phyloP scores from a whole-genome alignment of 768 basidiomycete species.

The Naematelia aurantialba region DNA sequence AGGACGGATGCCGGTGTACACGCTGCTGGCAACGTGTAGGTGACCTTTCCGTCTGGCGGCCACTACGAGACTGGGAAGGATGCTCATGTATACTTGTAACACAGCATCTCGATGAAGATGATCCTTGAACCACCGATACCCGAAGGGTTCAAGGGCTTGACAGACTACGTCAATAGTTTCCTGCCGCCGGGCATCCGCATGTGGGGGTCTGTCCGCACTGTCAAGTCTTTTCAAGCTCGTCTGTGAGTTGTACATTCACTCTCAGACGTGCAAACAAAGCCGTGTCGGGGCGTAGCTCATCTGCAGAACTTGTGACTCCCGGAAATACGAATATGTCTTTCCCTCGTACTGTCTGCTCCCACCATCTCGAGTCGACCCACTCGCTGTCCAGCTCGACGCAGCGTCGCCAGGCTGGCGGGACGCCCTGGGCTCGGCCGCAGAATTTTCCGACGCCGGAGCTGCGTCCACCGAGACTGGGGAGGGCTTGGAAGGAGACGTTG shows the following conservation, averaged over 20 bases:
- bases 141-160: slow-evolving; percentile 55
- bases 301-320: slow-evolving; percentile 84
- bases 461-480: slow-evolving; percentile 4
- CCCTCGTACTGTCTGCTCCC: slow-evolving; percentile 90
- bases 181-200: slow-evolving; percentile 87
- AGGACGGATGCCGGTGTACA: slow-evolving; percentile 97
- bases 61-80: too few species aligned
- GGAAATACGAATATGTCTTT: slow-evolving; percentile 96
- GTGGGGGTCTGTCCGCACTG: slow-evolving; percentile 74
- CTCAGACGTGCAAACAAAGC: too few species aligned
- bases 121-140: slow-evolving; percentile 65
- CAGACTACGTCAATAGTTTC: slow-evolving; percentile 71
- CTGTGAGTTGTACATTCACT: slow-evolving; percentile 42
- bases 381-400: slow-evolving; percentile 50
- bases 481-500: slow-evolving; percentile 7
- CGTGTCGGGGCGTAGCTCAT: too few species aligned
- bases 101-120: slow-evolving; percentile 64
- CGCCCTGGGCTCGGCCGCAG: slow-evolving; percentile 51
- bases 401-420: slow-evolving; percentile 65
- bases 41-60: too few species aligned
- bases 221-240: slow-evolving; percentile 53
- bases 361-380: slow-evolving; percentile 70
- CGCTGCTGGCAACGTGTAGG: slow-evolving; percentile 93
- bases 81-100: neutral
- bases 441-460: slow-evolving; percentile 52